These are phyloP conservation scores for Neofusicoccum parvum DNA, from an alignment of 2,329 filamentous ascomycete genomes.

Conservation along the genomic window DNA sequence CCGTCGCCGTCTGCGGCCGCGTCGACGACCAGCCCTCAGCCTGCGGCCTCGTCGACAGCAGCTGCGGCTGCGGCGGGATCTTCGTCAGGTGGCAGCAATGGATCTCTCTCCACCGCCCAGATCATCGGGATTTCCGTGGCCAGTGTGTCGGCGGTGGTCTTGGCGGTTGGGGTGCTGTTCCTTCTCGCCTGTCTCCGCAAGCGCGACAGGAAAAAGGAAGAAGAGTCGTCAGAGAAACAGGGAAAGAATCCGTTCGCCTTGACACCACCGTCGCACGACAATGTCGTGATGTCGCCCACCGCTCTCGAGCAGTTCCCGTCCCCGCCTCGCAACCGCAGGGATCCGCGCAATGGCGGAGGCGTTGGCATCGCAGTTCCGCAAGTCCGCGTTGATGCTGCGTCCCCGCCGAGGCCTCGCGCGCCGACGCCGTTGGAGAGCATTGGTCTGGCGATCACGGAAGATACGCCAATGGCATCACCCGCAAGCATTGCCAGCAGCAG, in stretches of 20 bases:
- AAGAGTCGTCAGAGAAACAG: constrained; percentile 22
- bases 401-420: neutral
- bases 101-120: constrained; percentile 39
- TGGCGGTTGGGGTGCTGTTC: constrained; percentile 42
- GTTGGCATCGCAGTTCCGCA: constrained; percentile 17
- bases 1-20: constrained; percentile 32
- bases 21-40: constrained; percentile 28
- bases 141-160: constrained; percentile 38
- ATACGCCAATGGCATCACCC: constrained; percentile 23
- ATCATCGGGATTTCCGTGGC: constrained; percentile 42
- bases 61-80: constrained; percentile 9
- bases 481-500: constrained; percentile 21
- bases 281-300: neutral
- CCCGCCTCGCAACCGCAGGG: constrained; percentile 11
- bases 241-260: neutral
- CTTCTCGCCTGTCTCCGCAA: constrained; percentile 39
- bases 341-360: constrained; percentile 20
- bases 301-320: constrained; percentile 12
- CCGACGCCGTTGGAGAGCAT: constrained; percentile 35
- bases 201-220: constrained; percentile 34
- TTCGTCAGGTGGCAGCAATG: constrained; percentile 22
- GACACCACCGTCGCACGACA: constrained; percentile 15
- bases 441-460: constrained; percentile 41
- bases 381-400: neutral
- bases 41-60: neutral